Evolutionary conservation across 2,329 filamentous ascomycete genomes (phyloP).

Genomic region (Verruconis gallopava): DNA sequence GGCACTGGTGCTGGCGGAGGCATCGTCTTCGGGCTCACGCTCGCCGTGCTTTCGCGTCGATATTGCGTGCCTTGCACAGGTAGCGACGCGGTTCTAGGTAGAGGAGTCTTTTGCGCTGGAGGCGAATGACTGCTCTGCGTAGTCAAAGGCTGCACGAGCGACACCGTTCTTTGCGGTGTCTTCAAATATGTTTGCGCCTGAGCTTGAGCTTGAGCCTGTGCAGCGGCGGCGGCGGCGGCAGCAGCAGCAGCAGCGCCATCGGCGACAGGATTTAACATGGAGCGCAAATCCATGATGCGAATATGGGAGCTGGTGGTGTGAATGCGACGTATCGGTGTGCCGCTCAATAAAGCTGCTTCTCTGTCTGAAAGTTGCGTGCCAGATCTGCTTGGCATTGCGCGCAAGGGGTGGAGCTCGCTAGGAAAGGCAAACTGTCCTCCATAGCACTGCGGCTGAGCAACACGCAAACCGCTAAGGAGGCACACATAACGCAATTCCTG

Average conservation of each 20-base stretch:
- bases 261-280: constrained; percentile 6
- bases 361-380: too few relatives aligned
- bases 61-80: neutral
- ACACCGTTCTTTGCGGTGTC: constrained; percentile 1
- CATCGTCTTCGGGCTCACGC: constrained; percentile 11
- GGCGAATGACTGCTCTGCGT: neutral
- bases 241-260: constrained; percentile 1
- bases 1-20: constrained; percentile 5
- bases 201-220: neutral
- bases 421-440: too few relatives aligned
- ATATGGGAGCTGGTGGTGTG: neutral
- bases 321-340: too few relatives aligned
- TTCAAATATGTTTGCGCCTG: neutral
- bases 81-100: constrained; percentile 4
- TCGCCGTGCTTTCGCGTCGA: constrained; percentile 3
- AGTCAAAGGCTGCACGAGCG: constrained; percentile 1
- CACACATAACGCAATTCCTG: too few relatives aligned
- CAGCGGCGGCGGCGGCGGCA: neutral
- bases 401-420: too few relatives aligned
- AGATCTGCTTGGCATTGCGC: too few relatives aligned
- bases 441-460: too few relatives aligned
- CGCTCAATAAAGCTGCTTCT: too few relatives aligned
- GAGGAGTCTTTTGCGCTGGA: neutral
- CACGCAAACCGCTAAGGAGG: too few relatives aligned
- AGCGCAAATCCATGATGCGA: constrained; percentile 9